Conservation (phyloP, 2,329 filamentous ascomycete genomes). For the Blastomyces gilchristii region DNA sequence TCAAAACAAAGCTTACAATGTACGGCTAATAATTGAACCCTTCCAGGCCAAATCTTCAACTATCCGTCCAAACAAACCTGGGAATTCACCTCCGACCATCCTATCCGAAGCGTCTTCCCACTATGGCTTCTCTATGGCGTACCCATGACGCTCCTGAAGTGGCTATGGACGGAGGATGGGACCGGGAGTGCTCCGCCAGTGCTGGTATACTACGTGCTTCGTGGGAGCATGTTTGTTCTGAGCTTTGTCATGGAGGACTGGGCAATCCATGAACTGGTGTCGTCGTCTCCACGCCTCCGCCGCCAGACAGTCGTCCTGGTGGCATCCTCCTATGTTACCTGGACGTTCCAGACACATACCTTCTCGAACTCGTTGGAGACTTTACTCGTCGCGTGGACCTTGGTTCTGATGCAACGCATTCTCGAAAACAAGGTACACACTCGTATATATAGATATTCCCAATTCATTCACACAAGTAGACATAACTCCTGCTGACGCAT, state of each 20-base stretch:
- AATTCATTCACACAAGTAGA: neutral
- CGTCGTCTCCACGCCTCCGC: slow-evolving; percentile 60
- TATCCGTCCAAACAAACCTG: slow-evolving; percentile 86
- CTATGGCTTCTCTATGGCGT: slow-evolving; percentile 92
- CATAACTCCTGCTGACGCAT: slow-evolving; percentile 2
- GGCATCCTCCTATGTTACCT: slow-evolving; percentile 94
- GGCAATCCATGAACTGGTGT: slow-evolving; percentile 86
- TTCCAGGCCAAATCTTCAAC: slow-evolving; percentile 74
- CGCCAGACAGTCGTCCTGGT: slow-evolving; percentile 70
- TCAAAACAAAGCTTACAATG: too few species aligned
- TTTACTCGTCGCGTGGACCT: slow-evolving; percentile 79
- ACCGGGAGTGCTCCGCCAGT: slow-evolving; percentile 64
- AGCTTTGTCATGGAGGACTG: slow-evolving; percentile 97
- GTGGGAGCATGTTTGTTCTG: slow-evolving; percentile 82
- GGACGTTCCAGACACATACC: slow-evolving; percentile 96
- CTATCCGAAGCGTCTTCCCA: slow-evolving; percentile 92
- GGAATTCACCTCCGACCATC: slow-evolving; percentile 84
- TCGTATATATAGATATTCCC: neutral
- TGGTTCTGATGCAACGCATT: slow-evolving; percentile 85
- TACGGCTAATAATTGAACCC: neutral
- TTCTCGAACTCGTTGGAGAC: slow-evolving; percentile 98
- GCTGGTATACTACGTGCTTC: slow-evolving; percentile 78
- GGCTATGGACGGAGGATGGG: slow-evolving; percentile 81
- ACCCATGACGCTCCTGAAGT: slow-evolving; percentile 84
- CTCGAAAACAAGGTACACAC: slow-evolving; percentile 60